Evolutionary conservation across 2,329 filamentous ascomycete genomes (phyloP), one percentile per base, ranked within the genome.

Genomic region (Colletotrichum sojae): DNA sequence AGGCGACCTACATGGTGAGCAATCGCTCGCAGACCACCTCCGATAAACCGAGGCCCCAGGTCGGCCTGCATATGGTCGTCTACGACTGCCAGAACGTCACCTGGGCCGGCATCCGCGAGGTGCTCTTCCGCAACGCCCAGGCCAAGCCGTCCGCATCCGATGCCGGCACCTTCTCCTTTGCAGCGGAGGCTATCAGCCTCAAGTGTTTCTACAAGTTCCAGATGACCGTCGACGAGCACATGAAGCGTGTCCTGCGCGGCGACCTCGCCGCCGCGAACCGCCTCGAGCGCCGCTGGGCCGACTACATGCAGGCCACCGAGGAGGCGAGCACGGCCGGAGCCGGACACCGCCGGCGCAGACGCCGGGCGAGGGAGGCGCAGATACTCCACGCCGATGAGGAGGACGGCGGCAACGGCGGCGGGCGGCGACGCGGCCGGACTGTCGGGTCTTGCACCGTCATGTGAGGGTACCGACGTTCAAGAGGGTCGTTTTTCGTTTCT

Each of bases 191-290:
- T 66, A 94, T 98, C 69, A 86, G 90, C 6, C 86, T 98, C 51
- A 98, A 97, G 80, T 97, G 94, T 80, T 98, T 95, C 83, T 97
- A 97, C 78, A 94, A 92, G 49, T 98, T 94, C 89, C 95, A 98
- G 81, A 93, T 94, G 82, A 98, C 94, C 0, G 94, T 98, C 5
- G 92, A 98, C 73, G 94, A 98, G 78, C 95, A 98, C 80, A 94
- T 91, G 61, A 95, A 95, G 82, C 89, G 95, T 4, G 93, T 98
- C 0, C 79, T 97, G 59, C 85, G 89, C 5, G 94, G 94, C 6
- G 93, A 97, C 71, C 87, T 94, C 67, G 84, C 86, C 0, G 87
- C 92, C 1, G 96, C 96, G 0, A 86, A 86, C 45, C 85, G 93
- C n/a, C 85, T 98, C 20, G 95, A 97, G 83, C 87, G 91, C 72